A percentile compares a stretch with the other conserved stretches of the same genome.
Conservation (phyloP, 495 filamentous ascomycete genomes). For the Chaetomidium leptoderma region DNA sequence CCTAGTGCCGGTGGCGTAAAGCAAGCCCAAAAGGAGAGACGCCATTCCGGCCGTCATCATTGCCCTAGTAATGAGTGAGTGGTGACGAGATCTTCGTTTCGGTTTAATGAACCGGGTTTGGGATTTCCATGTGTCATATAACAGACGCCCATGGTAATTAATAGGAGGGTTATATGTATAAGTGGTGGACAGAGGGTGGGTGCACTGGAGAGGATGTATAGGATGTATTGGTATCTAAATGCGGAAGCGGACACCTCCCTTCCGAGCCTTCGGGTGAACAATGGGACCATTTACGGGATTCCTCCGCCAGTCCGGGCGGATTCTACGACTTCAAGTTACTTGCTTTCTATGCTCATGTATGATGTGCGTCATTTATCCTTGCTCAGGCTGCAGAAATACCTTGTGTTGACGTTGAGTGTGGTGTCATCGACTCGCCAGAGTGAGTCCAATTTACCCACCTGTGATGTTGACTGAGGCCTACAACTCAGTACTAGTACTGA, state of each 20-base stretch:
- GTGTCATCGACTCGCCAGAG: no score
- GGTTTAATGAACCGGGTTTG: neutral
- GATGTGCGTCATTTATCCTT: neutral
- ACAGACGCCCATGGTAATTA: no score
- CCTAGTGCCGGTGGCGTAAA: neutral
- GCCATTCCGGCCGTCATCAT: neutral
- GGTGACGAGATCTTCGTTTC: neutral
- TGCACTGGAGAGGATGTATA: neutral
- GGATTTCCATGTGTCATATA: no score
- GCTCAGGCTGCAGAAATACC: no score
- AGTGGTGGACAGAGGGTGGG: no score
- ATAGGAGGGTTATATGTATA: no score
- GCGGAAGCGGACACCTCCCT: neutral
- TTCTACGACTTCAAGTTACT: neutral
- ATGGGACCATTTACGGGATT: neutral
- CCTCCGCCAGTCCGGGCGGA: neutral
- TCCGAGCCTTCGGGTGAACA: neutral
- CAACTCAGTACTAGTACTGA: no score
- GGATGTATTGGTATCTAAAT: neutral
- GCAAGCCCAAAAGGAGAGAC: neutral
- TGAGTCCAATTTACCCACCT: no score
- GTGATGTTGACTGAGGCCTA: no score
- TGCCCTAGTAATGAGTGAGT: neutral
- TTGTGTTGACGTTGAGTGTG: no score
- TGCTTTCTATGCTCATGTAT: neutral